phyloP scores from a whole-genome alignment of 163 green algal genomes.

The Scenedesmus sp. region DNA sequence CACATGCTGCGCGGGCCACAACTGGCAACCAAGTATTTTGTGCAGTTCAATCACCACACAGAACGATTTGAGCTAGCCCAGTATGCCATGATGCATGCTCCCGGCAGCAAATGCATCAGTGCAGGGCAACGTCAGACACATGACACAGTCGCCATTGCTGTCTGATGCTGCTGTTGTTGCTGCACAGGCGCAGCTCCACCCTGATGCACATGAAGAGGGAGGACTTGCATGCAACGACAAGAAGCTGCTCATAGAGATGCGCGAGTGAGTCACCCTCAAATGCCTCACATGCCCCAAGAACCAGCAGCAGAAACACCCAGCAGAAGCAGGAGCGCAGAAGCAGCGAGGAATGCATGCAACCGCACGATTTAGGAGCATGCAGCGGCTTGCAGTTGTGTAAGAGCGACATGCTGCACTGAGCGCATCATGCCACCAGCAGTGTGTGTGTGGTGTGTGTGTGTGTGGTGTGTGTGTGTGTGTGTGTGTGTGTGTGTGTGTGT shows the following conservation, averaged over 20 bases:
- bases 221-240: conserved; percentile 80
- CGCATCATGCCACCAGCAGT: too few species aligned
- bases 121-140: not conserved
- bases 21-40: not conserved
- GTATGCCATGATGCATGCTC: not conserved
- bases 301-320: too few species aligned
- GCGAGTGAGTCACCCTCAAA: conserved; percentile 51
- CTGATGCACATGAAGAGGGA: conserved; percentile 79
- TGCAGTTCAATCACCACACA: not conserved
- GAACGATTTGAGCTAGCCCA: not conserved
- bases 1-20: not conserved
- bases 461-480: too few species aligned
- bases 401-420: not conserved
- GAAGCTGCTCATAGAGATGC: conserved; percentile 75
- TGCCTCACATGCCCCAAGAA: not conserved
- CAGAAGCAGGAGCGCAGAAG: not conserved
- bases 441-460: too few species aligned
- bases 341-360: not conserved
- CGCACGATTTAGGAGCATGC: not conserved
- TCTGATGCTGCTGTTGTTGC: conserved; percentile 25
- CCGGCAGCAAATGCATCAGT: not conserved
- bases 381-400: not conserved
- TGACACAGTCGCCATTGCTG: not conserved
- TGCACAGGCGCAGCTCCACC: conserved; percentile 67
- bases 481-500: too few species aligned